A percentile compares a stretch with the other conserved stretches of the same genome.
phyloP scores from a whole-genome alignment of 441 rosid genomes.

The Euphorbia celastroides region DNA sequence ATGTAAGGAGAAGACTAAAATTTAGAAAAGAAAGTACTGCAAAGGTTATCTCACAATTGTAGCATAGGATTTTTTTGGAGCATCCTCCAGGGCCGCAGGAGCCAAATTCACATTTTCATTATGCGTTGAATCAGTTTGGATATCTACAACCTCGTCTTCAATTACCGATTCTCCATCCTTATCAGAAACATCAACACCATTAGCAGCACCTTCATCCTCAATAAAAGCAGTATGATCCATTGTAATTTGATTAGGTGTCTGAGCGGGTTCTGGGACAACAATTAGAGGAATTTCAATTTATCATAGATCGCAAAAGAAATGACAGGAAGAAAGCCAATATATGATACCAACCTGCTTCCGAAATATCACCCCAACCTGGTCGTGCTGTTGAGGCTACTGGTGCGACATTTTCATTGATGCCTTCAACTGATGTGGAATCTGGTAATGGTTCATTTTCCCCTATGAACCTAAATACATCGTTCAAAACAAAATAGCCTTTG shows the following conservation, averaged over 20 bases:
- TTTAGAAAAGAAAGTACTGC: neutral
- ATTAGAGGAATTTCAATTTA: constrained; percentile 16
- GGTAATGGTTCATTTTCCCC: constrained; percentile 45
- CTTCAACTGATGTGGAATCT: constrained; percentile 28
- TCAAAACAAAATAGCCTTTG: constrained; percentile 83
- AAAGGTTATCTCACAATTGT: constrained; percentile 54
- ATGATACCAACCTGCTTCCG: constrained; percentile 39
- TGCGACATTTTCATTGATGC: constrained; percentile 34
- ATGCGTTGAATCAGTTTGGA: constrained; percentile 26
- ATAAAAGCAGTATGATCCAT: constrained; percentile 39
- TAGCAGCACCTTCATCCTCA: constrained; percentile 54
- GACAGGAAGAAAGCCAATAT: neutral
- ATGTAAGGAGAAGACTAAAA: neutral
- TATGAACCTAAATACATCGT: constrained; percentile 74
- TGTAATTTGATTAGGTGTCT: constrained; percentile 29
- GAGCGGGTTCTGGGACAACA: constrained; percentile 38
- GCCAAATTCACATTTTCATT: constrained; percentile 35
- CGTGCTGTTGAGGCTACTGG: constrained; percentile 31
- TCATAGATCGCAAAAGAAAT: constrained; percentile 7
- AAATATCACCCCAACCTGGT: constrained; percentile 35
- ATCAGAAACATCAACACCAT: constrained; percentile 62
- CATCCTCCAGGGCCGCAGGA: constrained; percentile 47
- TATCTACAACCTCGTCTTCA: constrained; percentile 51
- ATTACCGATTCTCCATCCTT: constrained; percentile 63
- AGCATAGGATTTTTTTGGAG: constrained; percentile 66